Percentiles rank a stretch among this genome's conserved stretches.
Evolutionary conservation across 148 eudicot genomes (phyloP).

Genomic region (Salicornia ramosissima): DNA sequence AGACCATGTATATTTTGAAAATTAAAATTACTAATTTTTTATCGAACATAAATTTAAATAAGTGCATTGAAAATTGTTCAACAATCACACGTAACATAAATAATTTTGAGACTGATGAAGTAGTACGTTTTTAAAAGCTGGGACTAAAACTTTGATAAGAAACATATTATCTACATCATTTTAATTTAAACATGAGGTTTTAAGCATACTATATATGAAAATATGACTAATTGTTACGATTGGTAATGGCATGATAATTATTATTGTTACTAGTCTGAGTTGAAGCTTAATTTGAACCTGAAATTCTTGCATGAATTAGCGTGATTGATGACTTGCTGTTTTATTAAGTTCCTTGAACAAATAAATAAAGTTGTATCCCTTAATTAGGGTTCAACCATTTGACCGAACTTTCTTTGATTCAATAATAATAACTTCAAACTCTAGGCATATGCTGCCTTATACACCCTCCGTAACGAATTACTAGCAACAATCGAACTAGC

Average conservation of each 20-base stretch:
- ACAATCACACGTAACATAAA: no score
- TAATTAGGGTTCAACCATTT: background rate
- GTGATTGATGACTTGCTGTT: background rate
- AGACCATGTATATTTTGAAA: no score
- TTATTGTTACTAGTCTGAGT: background rate
- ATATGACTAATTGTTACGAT: background rate
- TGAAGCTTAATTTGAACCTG: background rate
- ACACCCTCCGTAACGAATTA: no score
- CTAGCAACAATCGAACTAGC: no score
- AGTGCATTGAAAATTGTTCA: no score
- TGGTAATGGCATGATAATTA: no score
- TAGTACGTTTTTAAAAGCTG: no score
- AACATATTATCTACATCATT: background rate
- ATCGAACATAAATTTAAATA: no score
- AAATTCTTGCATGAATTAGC: background rate
- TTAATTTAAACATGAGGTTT: background rate
- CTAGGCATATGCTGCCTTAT: background rate
- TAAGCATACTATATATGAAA: background rate
- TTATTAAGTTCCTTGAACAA: background rate
- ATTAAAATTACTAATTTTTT: no score
- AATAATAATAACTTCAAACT: background rate
- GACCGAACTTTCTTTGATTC: background rate
- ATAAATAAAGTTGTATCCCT: background rate
- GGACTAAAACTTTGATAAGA: no score
- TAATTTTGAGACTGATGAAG: no score